Percentiles rank a stretch among this genome's conserved stretches.
These are phyloP conservation scores for Chaetoscypha palmicola DNA, from an alignment of 2,329 filamentous ascomycete genomes.

Conservation along the genomic window DNA sequence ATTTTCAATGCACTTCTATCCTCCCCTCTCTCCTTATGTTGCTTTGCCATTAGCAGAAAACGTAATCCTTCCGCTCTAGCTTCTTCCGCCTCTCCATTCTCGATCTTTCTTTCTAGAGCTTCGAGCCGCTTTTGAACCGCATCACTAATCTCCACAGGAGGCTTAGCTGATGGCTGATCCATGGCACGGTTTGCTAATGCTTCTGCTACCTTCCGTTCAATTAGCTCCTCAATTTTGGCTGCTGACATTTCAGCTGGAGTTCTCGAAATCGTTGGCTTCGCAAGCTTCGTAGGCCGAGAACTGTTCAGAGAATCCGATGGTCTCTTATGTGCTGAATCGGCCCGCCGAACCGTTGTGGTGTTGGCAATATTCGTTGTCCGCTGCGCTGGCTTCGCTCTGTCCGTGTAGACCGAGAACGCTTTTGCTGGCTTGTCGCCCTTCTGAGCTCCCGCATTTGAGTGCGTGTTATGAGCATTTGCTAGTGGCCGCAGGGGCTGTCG, in stretches of 20 bases:
- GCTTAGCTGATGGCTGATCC: slow-evolving; percentile 44
- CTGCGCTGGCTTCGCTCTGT: slow-evolving; percentile 48
- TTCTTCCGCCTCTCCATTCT: slow-evolving; percentile 59
- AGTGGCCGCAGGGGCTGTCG: slow-evolving; percentile 77
- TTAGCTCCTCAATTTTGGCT: slow-evolving; percentile 80
- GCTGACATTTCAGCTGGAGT: slow-evolving; percentile 47
- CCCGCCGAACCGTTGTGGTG: slow-evolving; percentile 24
- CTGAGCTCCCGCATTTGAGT: slow-evolving; percentile 49
- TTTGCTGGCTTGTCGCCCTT: slow-evolving; percentile 69
- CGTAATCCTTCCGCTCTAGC: slow-evolving; percentile 74
- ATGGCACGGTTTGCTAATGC: slow-evolving; percentile 71
- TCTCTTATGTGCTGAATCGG: slow-evolving; percentile 32
- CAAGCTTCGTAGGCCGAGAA: slow-evolving; percentile 43
- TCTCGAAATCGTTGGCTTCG: slow-evolving; percentile 29
- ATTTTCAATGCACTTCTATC: slow-evolving; percentile 71
- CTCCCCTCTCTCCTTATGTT: slow-evolving; percentile 79
- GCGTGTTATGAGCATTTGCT: slow-evolving; percentile 67
- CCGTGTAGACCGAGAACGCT: slow-evolving; percentile 80
- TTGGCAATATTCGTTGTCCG: slow-evolving; percentile 22
- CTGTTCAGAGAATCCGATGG: slow-evolving; percentile 26
- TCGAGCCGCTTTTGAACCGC: slow-evolving; percentile 77
- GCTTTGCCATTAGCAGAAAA: slow-evolving; percentile 82
- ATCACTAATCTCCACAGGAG: slow-evolving; percentile 54
- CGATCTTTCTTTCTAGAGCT: slow-evolving; percentile 78
- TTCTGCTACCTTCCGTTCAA: slow-evolving; percentile 86